Percentiles rank a stretch among this genome's conserved stretches.
phyloP scores from a whole-genome alignment of 2,329 filamentous ascomycete genomes.

The Phaeophleospora eucalypticola region DNA sequence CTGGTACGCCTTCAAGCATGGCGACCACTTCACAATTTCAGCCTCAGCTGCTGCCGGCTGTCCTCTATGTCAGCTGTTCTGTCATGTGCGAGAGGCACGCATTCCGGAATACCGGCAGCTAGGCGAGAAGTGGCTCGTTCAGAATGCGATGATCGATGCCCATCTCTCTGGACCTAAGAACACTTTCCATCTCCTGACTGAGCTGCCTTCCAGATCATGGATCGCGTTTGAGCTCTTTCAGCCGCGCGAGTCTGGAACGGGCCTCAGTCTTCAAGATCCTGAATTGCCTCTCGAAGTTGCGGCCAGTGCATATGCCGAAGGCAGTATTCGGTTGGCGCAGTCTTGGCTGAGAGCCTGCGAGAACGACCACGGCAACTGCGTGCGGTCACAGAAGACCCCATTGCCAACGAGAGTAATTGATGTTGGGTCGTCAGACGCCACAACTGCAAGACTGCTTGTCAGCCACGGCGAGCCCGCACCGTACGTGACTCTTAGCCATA shows the following conservation, averaged over 20 bases:
- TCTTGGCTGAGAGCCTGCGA: not conserved
- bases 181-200: too few species aligned
- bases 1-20: slow-evolving; percentile 5
- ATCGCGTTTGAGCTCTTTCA: too few species aligned
- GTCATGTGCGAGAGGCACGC: not conserved
- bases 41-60: slow-evolving; percentile 4
- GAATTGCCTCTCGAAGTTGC: too few species aligned
- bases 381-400: not conserved
- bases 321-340: too few species aligned
- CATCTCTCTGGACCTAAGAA: too few species aligned
- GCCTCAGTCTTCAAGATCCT: too few species aligned
- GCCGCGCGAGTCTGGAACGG: too few species aligned
- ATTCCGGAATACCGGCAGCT: too few species aligned
- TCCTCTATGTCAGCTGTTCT: not conserved
- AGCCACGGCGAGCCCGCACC: not conserved
- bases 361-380: not conserved
- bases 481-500: not conserved
- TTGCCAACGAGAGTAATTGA: slow-evolving; percentile 1
- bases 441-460: not conserved
- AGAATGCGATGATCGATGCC: too few species aligned
- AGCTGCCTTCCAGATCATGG: too few species aligned
- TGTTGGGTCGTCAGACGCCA: not conserved
- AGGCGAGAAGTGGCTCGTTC: too few species aligned
- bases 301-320: too few species aligned
- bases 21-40: not conserved